Percentiles rank a stretch among this genome's conserved stretches.
These are phyloP conservation scores for Datisca glomerata DNA, from an alignment of 306 rosid species.

Conservation along the genomic window DNA sequence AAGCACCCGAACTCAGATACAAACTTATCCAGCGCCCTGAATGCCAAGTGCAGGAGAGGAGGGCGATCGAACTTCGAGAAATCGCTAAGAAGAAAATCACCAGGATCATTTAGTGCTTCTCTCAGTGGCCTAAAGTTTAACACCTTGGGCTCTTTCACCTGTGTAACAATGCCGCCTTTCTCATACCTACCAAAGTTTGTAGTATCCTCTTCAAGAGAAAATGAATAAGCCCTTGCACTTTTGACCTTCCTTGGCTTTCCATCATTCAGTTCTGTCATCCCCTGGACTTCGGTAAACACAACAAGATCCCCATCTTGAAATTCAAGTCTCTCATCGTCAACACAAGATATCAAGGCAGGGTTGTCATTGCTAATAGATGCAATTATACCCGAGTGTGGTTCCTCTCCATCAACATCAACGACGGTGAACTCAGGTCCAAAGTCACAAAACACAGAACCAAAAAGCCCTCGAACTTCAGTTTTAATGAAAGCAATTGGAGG, in stretches of 20 bases:
- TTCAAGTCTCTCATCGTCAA: constrained; percentile 88
- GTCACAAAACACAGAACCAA: constrained; percentile 89
- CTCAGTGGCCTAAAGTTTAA: constrained; percentile 61
- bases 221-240: constrained; percentile 64
- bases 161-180: constrained; percentile 84
- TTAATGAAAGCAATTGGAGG: constrained; percentile 83
- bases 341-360: constrained; percentile 64
- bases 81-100: constrained; percentile 81
- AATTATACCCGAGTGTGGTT: constrained; percentile 72
- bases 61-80: constrained; percentile 82
- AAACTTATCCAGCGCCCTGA: constrained; percentile 67
- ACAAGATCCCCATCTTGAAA: constrained; percentile 93
- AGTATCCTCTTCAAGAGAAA: constrained; percentile 77
- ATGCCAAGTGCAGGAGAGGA: constrained; percentile 66
- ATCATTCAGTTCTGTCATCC: constrained; percentile 81
- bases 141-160: constrained; percentile 69
- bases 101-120: constrained; percentile 62
- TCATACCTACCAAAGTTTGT: constrained; percentile 49
- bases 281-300: constrained; percentile 80
- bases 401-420: constrained; percentile 83
- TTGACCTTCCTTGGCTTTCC: constrained; percentile 71
- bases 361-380: constrained; percentile 78
- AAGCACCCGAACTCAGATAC: constrained; percentile 46
- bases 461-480: constrained; percentile 92
- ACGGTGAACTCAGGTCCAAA: constrained; percentile 93